A percentile compares a stretch with the other conserved stretches of the same genome.
These are phyloP conservation scores for Lactarius hatsudake DNA, from an alignment of 768 basidiomycete genomes.

Conservation along the genomic window DNA sequence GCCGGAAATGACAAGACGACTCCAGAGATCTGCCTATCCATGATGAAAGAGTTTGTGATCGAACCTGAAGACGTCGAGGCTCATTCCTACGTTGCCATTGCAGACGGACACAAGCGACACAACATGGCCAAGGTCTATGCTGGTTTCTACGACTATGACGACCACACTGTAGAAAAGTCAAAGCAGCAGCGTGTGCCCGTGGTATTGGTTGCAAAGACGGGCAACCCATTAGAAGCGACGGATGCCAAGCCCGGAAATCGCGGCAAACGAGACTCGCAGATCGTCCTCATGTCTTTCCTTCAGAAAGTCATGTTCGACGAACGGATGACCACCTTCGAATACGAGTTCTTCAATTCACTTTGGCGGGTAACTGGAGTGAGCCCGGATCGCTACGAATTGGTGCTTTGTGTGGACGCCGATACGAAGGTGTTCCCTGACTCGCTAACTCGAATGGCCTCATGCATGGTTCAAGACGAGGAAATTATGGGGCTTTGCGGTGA, in stretches of 20 bases:
- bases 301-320: constrained; percentile 99
- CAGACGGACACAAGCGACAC: constrained; percentile 99
- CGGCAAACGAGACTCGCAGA: constrained; percentile 98
- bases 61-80: constrained; percentile 81
- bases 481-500: constrained; percentile 99
- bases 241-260: constrained; percentile 97
- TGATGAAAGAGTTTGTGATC: constrained; percentile 96
- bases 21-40: constrained; percentile 87
- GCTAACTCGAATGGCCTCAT: constrained; percentile 90
- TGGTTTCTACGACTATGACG: constrained; percentile 95
- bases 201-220: constrained; percentile 92
- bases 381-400: constrained; percentile 93
- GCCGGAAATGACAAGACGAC: constrained; percentile 86
- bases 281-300: constrained; percentile 95
- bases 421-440: constrained; percentile 99
- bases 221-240: constrained; percentile 84
- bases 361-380: constrained; percentile 95
- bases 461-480: constrained; percentile 95
- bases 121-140: constrained; percentile 99
- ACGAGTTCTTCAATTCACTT: constrained; percentile 98
- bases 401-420: constrained; percentile 95
- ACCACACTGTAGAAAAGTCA: constrained; percentile 79
- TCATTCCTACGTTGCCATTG: constrained; percentile 97
- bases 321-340: constrained; percentile 99
- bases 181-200: constrained; percentile 98